phyloP scores from a whole-genome alignment of 1,284 basidiomycete species.

The Puccinia novopanici region DNA sequence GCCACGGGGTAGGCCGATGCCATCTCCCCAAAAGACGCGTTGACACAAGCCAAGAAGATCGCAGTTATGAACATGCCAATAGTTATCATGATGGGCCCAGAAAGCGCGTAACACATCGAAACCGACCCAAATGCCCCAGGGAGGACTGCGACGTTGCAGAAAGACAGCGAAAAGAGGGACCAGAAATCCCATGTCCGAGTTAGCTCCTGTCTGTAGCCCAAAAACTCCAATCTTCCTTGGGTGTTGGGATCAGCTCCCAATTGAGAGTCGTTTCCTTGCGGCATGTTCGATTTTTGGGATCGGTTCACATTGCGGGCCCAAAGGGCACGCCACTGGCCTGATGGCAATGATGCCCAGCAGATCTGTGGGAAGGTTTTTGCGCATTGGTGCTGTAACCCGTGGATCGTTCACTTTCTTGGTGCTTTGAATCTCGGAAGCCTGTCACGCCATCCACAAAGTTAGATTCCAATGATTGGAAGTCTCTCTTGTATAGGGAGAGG shows the following conservation, averaged over 20 bases:
- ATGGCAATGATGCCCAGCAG: neutral
- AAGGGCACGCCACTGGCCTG: neutral
- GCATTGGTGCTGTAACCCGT: neutral
- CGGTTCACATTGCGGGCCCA: neutral
- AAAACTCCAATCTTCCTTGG: constrained; percentile 20
- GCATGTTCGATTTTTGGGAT: neutral
- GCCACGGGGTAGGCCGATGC: constrained; percentile 44
- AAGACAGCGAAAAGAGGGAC: constrained; percentile 29
- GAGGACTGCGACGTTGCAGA: constrained; percentile 20
- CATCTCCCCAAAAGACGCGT: constrained; percentile 29
- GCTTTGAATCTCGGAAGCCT: neutral
- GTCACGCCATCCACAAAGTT: neutral
- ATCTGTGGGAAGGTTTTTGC: neutral
- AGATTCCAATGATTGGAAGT: too few relatives aligned
- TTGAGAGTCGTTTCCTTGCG: constrained; percentile 1
- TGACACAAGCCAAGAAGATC: neutral
- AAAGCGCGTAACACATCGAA: neutral
- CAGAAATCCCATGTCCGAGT: constrained; percentile 48
- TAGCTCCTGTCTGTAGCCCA: constrained; percentile 48
- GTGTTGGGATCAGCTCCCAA: neutral
- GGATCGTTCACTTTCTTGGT: neutral
- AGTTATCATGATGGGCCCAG: constrained; percentile 22
- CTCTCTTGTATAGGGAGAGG: too few relatives aligned
- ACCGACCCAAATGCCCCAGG: constrained; percentile 26
- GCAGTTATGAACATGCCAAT: constrained; percentile 17